phyloP scores from a whole-genome alignment of 352 stramenopile genomes.

The Lagenidium giganteum region DNA sequence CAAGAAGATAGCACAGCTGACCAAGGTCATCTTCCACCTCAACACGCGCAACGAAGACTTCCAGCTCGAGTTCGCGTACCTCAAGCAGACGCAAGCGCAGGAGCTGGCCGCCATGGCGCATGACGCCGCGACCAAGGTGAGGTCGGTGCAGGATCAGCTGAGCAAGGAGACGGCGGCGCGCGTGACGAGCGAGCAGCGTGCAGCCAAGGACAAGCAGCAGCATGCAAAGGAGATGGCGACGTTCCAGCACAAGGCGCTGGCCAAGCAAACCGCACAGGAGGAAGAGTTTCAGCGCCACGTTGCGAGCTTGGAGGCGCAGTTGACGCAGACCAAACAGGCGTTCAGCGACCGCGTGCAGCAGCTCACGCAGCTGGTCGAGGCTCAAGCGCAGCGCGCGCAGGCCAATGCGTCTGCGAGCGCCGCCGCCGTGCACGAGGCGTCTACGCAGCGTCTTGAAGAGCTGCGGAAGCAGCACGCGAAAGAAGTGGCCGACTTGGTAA shows the following conservation, averaged over 20 bases:
- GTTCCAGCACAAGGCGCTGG: slow-evolving; percentile 22
- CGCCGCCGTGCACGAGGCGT: slow-evolving; percentile 2
- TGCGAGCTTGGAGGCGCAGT: slow-evolving; percentile 32
- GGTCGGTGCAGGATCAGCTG: slow-evolving; percentile 32
- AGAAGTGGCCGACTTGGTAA: slow-evolving; percentile 65
- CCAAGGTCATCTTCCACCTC: slow-evolving; percentile 92
- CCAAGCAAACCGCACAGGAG: slow-evolving; percentile 10
- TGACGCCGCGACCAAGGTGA: slow-evolving; percentile 52
- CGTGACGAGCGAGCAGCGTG: slow-evolving; percentile 24
- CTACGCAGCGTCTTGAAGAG: slow-evolving; percentile 21
- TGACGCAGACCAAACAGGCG: slow-evolving; percentile 23
- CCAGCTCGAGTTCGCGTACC: slow-evolving; percentile 53
- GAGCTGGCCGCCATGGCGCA: slow-evolving; percentile 46
- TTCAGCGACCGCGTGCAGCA: slow-evolving; percentile 41
- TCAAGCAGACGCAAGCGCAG: slow-evolving; percentile 23
- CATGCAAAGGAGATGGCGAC: slow-evolving; percentile 27
- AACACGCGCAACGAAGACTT: slow-evolving; percentile 93
- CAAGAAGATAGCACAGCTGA: slow-evolving; percentile 94
- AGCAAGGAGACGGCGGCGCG: slow-evolving; percentile 22
- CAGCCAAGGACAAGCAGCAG: slow-evolving; percentile 30
- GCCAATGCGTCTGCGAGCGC: slow-evolving; percentile 5
- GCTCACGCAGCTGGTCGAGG: slow-evolving; percentile 25
- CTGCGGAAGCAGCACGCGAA: slow-evolving; percentile 33
- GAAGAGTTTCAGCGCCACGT: slow-evolving; percentile 40
- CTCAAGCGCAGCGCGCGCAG: slow-evolving; percentile 21